phyloP scores from a whole-genome alignment of 441 rosid genomes.

The Populus hybrid region DNA sequence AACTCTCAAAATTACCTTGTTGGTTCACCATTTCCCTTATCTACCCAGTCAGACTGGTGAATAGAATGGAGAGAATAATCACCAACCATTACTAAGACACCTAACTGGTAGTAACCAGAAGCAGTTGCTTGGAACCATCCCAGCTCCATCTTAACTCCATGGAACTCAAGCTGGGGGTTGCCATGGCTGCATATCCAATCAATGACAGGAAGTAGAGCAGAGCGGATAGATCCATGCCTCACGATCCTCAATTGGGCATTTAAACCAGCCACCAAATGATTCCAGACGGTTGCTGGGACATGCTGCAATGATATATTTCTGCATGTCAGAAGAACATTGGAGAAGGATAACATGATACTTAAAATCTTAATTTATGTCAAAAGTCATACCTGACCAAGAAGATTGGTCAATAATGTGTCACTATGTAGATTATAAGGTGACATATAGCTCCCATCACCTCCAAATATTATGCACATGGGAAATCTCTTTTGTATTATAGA shows the following conservation, averaged over 20 bases:
- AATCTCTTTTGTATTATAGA: conserved; percentile 86
- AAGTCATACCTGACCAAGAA: conserved; percentile 82
- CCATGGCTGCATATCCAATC: conserved; percentile 89
- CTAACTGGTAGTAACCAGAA: conserved; percentile 95
- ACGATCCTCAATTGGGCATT: conserved; percentile 96
- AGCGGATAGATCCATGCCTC: conserved; percentile 80
- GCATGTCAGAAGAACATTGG: conserved; percentile 15
- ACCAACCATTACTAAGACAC: conserved; percentile 74
- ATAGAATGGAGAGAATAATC: conserved; percentile 48
- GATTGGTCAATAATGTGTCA: conserved; percentile 78
- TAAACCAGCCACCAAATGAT: conserved; percentile 92
- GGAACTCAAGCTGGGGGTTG: conserved; percentile 92
- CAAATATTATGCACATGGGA: conserved; percentile 97
- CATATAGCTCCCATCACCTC: conserved; percentile 99
- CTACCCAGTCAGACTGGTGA: conserved; percentile 40
- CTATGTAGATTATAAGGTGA: conserved; percentile 86
- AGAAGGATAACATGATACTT: conserved; percentile 4
- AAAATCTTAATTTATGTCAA: neutral
- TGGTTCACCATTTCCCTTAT: conserved; percentile 44
- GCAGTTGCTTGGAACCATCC: conserved; percentile 99
- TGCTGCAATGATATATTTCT: conserved; percentile 46
- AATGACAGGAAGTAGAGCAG: conserved; percentile 82
- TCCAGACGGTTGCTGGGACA: conserved; percentile 91
- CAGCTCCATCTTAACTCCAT: conserved; percentile 78
- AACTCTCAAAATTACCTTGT: conserved; percentile 44